Conservation (phyloP, 306 rosid species). For the Lablab purpureus region DNA sequence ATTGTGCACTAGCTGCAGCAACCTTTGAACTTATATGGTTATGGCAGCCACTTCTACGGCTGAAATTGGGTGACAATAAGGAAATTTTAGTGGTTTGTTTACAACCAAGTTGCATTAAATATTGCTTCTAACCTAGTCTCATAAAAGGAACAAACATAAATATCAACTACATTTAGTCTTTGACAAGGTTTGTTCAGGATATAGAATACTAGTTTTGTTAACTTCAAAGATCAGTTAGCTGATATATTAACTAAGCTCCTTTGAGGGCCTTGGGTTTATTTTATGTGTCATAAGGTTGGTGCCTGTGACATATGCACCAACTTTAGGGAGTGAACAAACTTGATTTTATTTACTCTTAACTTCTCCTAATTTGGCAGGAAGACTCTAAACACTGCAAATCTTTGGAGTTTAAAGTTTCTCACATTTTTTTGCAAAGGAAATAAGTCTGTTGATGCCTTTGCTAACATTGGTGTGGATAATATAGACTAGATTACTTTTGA, state of each 20-base stretch:
- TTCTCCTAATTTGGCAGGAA: neutral
- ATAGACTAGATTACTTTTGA: no score
- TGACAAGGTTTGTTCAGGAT: neutral
- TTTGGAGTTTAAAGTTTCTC: no score
- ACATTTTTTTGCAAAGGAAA: no score
- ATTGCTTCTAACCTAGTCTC: slow-evolving; percentile 2
- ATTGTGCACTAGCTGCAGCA: neutral
- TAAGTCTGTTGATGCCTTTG: no score
- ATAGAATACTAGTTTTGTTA: neutral
- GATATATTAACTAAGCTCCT: neutral
- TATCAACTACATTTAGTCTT: neutral
- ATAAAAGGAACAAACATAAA: neutral
- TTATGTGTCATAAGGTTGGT: neutral
- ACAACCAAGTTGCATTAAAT: neutral
- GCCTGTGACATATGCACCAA: neutral
- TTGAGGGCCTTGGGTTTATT: neutral
- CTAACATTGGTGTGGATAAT: no score
- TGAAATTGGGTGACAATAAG: neutral
- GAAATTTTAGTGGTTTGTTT: slow-evolving; percentile 6
- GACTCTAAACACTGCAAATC: no score
- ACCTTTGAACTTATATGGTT: neutral
- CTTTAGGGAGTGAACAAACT: neutral
- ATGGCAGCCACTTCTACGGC: neutral
- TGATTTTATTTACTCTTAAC: neutral
- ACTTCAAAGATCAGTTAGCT: neutral